phyloP scores from a whole-genome alignment of 1,284 basidiomycete species.

The Rhodofomes roseus region DNA sequence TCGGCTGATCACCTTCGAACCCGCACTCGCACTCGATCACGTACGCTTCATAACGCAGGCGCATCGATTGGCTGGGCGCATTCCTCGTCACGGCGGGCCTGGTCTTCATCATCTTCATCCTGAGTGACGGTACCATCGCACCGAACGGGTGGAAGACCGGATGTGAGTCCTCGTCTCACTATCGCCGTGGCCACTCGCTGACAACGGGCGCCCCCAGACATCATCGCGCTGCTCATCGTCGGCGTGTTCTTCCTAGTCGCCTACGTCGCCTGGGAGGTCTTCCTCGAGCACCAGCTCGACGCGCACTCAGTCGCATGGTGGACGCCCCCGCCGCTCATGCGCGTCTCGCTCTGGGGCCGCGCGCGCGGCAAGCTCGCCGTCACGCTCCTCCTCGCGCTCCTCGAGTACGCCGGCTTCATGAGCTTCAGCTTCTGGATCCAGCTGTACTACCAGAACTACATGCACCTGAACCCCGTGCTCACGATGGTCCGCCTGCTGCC shows the following conservation, averaged over 20 bases:
- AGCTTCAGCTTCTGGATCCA: conserved; percentile 55
- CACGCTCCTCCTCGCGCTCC: conserved; percentile 64
- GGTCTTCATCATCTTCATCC: conserved; percentile 75
- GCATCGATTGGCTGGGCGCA: conserved; percentile 84
- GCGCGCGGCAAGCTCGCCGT: conserved; percentile 64
- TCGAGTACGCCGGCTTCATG: conserved; percentile 66
- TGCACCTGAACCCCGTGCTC: conserved; percentile 49
- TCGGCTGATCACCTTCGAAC: not conserved
- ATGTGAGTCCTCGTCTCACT: conserved; percentile 45
- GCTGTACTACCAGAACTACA: conserved; percentile 70
- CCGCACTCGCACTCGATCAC: too few relatives aligned
- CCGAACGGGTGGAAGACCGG: conserved; percentile 71
- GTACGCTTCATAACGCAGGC: conserved; percentile 27
- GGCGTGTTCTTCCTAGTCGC: conserved; percentile 53
- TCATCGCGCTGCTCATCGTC: conserved; percentile 60
- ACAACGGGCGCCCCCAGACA: conserved; percentile 34
- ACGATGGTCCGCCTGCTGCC: conserved; percentile 80
- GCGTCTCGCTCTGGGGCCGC: conserved; percentile 63
- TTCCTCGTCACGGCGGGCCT: conserved; percentile 72
- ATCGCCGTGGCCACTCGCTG: not conserved
- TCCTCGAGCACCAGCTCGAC: conserved; percentile 46
- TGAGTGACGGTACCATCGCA: conserved; percentile 72
- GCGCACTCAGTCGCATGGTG: conserved; percentile 24
- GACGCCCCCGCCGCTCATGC: conserved; percentile 68
- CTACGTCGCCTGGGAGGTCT: conserved; percentile 71